Conservation (phyloP, 1,284 basidiomycete genomes). For the Mycena sp. region DNA sequence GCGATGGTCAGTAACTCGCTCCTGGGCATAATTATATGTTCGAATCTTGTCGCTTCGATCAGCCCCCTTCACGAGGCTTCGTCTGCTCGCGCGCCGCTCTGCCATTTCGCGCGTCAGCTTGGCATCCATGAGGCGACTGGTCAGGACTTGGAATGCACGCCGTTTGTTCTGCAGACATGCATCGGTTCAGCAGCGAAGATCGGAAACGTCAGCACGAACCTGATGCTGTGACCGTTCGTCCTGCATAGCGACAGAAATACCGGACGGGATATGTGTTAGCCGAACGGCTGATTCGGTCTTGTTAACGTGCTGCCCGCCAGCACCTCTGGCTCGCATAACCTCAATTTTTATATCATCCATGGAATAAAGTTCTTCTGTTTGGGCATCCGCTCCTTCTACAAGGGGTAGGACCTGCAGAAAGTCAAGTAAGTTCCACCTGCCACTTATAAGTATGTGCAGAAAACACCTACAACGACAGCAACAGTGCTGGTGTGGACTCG, state of each 20-base stretch:
- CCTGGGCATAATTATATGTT: conserved; percentile 93
- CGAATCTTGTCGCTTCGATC: conserved; percentile 93
- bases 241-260: conserved; percentile 97
- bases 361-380: conserved; percentile 70
- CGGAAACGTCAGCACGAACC: conserved; percentile 55
- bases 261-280: conserved; percentile 92
- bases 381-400: conserved; percentile 64
- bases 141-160: conserved; percentile 88
- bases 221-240: conserved; percentile 97
- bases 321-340: conserved; percentile 95
- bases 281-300: conserved; percentile 99
- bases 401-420: conserved; percentile 78
- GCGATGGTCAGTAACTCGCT: conserved; percentile 92
- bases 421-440: not conserved
- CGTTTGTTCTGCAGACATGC: conserved; percentile 75
- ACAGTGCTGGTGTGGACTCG: conserved; percentile 95
- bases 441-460: not conserved
- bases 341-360: conserved; percentile 91
- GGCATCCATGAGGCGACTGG: conserved; percentile 83
- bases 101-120: conserved; percentile 78
- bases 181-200: not conserved
- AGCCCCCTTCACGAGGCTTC: conserved; percentile 79
- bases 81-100: conserved; percentile 73
- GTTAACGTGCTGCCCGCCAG: conserved; percentile 99
- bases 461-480: conserved; percentile 74